phyloP scores from a whole-genome alignment of 768 basidiomycete species.

The Tephrocybe sp. region DNA sequence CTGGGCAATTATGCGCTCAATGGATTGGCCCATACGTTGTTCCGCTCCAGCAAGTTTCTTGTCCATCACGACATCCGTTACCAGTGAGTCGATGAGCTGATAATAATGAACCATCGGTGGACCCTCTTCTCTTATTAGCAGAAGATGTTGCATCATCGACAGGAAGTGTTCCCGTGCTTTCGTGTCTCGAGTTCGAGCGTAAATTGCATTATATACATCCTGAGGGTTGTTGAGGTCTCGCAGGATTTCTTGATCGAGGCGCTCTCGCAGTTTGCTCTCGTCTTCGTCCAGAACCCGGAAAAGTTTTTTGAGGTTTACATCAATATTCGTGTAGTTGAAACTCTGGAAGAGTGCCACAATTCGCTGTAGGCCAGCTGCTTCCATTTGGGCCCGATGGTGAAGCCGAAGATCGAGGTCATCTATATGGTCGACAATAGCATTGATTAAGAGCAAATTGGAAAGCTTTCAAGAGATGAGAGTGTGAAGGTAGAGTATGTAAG shows the following conservation, averaged over 20 bases:
- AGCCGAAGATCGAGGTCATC: conserved; percentile 84
- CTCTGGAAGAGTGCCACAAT: conserved; percentile 68
- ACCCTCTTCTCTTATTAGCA: conserved; percentile 88
- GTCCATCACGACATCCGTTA: conserved; percentile 90
- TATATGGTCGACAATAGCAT: conserved; percentile 57
- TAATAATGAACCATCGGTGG: conserved; percentile 84
- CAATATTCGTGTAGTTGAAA: conserved; percentile 63
- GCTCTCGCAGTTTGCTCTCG: conserved; percentile 66
- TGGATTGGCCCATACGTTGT: conserved; percentile 82
- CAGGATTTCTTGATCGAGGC: conserved; percentile 73
- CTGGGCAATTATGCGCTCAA: conserved; percentile 82
- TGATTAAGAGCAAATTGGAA: conserved; percentile 71
- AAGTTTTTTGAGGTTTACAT: conserved; percentile 62
- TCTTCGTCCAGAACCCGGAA: conserved; percentile 68
- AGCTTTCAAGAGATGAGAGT: conserved; percentile 36
- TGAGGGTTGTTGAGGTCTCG: conserved; percentile 75
- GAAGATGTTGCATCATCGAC: conserved; percentile 91
- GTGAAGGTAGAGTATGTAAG: conserved; percentile 3
- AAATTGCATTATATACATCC: conserved; percentile 85
- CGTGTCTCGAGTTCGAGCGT: conserved; percentile 71
- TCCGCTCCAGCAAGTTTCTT: conserved; percentile 85
- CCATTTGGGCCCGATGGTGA: conserved; percentile 88
- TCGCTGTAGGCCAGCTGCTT: conserved; percentile 74
- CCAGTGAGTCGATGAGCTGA: conserved; percentile 85
- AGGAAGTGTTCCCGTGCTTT: conserved; percentile 83